Evolutionary conservation across 2,329 filamentous ascomycete genomes (phyloP).

Genomic region (Phialophora tarda): DNA sequence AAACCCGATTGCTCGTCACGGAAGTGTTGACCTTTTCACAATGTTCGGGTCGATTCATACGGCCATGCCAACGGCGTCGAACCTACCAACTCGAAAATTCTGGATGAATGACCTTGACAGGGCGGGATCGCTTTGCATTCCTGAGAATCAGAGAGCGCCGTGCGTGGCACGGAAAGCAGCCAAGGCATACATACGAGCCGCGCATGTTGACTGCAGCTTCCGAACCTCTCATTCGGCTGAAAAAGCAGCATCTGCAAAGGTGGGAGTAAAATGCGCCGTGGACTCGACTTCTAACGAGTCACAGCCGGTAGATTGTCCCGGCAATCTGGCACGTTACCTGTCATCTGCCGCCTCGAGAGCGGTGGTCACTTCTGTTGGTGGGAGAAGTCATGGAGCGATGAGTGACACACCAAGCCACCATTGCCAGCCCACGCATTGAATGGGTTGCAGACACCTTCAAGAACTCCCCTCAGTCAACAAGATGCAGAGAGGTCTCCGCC

Average conservation of each 20-base stretch:
- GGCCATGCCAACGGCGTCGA: not conserved
- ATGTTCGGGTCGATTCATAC: not conserved
- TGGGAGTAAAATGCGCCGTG: not conserved
- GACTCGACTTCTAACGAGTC: not conserved
- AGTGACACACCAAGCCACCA: not conserved
- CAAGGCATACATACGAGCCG: not conserved
- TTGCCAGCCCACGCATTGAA: too few relatives aligned
- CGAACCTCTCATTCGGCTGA: not conserved
- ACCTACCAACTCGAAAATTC: not conserved
- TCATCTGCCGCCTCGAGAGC: not conserved
- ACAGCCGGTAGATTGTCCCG: not conserved
- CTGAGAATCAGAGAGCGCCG: not conserved
- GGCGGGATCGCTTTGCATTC: not conserved
- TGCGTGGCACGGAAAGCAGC: not conserved
- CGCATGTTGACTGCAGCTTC: not conserved
- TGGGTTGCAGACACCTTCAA: not conserved
- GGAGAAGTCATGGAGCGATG: not conserved
- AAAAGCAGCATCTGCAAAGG: not conserved
- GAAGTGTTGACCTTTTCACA: not conserved
- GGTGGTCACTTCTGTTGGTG: not conserved
- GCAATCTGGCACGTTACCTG: conserved; percentile 2
- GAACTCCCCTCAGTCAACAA: not conserved
- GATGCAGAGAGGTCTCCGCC: not conserved
- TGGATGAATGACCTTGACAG: not conserved
- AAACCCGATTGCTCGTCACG: not conserved